Conservation (phyloP, 768 basidiomycete genomes). For the Mycena belliarum region DNA sequence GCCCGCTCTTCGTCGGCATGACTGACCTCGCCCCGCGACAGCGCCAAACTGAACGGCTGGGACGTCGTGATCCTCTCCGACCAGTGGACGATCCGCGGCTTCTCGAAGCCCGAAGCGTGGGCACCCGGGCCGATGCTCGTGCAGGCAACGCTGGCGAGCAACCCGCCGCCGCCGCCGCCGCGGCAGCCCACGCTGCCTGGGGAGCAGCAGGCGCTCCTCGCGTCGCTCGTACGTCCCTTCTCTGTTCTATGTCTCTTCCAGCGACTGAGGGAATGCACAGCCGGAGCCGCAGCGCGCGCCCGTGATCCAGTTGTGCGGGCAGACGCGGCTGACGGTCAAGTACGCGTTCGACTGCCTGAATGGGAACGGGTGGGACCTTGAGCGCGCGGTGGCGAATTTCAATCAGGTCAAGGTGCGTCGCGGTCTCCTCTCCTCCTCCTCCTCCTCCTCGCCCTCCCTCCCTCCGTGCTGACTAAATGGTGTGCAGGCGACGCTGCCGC, state of each 20-base stretch:
- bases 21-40: constrained; percentile 25
- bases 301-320: constrained; percentile 67
- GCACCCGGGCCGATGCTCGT: constrained; percentile 71
- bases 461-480: background rate
- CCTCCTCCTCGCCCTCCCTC: background rate
- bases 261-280: constrained; percentile 35
- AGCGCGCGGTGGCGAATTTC: constrained; percentile 81
- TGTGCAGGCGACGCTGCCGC: constrained; percentile 47
- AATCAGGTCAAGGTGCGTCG: constrained; percentile 78
- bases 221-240: constrained; percentile 53
- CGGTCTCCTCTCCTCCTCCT: constrained; percentile 15
- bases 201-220: constrained; percentile 53
- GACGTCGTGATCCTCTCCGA: constrained; percentile 89
- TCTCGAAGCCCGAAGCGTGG: constrained; percentile 83
- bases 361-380: constrained; percentile 83
- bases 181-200: constrained; percentile 36
- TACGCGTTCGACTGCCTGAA: constrained; percentile 85
- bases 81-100: constrained; percentile 79
- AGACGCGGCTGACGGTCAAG: constrained; percentile 77
- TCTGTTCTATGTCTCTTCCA: constrained; percentile 8
- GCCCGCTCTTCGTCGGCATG: constrained; percentile 8
- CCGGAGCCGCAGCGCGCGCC: constrained; percentile 70
- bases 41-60: constrained; percentile 86
- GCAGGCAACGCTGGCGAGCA: constrained; percentile 44
- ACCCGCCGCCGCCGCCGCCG: constrained; percentile 26